Base-by-base conservation (phyloP, 768 basidiomycete species). In the Tulasnella calospora region DNA sequence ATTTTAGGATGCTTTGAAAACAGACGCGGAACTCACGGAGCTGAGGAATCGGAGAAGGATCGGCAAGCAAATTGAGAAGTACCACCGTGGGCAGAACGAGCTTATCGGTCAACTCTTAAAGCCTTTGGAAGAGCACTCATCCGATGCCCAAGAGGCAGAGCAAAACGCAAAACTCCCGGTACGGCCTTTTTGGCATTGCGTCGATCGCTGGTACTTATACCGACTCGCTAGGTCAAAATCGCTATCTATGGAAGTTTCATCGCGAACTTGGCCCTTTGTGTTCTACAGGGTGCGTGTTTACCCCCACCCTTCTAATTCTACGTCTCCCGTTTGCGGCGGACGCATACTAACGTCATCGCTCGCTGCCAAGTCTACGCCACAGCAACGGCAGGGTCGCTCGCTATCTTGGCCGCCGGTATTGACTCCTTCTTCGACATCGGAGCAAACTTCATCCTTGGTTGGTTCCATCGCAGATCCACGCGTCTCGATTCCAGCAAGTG, bases 51-150 rank as follows among this genome's bases (percentile, higher is more conserved):
- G 87, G 44, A 86, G 87, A 36, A 90, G 86, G 83, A 87, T 85
- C 36, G 91, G 92, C 77, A 93, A 90, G 83, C 84, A 85, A 30
- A 83, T 94, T 71, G 93, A 89, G 73, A 85, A 84, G 70, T 94
- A 91, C 82, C 92, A 94, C 74, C 84, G 86, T 67, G 88, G 86
- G 79, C 92, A 95, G 83, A 95, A 95, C 86, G 85, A 89, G 93
- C 91, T 96, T 79, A 97, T 99, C 80, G 83, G 85, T n/a, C 88
- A 90, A n/a, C 85, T 98, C 79, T 88, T 99, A 44, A 98, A 97
- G 84, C 89, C 95, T 0, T 92, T 99, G 89, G 93, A 95, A 46
- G 91, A 92, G 44, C 93, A 96, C 82, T 94, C 94, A 0, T 88
- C 90, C 73, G 94, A 97, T 81, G 95, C 95, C 21, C 88, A 87